Conservation (phyloP, 2,329 filamentous ascomycete species). For the Verticillium klebahnii region DNA sequence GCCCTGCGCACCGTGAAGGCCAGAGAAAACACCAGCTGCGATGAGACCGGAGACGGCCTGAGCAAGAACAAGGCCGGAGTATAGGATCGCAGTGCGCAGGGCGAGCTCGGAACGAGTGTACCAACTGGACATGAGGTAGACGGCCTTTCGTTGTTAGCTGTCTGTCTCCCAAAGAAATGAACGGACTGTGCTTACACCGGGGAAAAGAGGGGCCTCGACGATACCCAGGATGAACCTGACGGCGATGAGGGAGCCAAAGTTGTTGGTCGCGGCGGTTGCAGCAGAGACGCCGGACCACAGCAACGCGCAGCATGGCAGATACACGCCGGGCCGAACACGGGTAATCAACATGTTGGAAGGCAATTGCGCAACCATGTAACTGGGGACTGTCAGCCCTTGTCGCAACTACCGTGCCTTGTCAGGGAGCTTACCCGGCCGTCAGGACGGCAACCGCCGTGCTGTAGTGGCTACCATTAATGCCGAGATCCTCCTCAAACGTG, state of each 20-base stretch:
- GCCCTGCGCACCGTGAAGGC: constrained; percentile 22
- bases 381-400: constrained; percentile 13
- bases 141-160: constrained; percentile 19
- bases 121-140: constrained; percentile 43
- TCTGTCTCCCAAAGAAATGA: not conserved
- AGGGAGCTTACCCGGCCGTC: constrained; percentile 37
- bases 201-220: constrained; percentile 47
- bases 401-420: not conserved
- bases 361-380: constrained; percentile 58
- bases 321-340: constrained; percentile 45
- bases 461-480: constrained; percentile 49
- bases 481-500: constrained; percentile 46
- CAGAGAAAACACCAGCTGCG: constrained; percentile 42
- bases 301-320: constrained; percentile 43
- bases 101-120: constrained; percentile 38
- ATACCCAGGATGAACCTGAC: constrained; percentile 42
- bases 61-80: constrained; percentile 40
- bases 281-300: constrained; percentile 35
- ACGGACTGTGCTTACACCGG: constrained; percentile 17
- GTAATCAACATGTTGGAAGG: constrained; percentile 57
- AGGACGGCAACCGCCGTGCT: not conserved
- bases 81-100: constrained; percentile 41
- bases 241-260: constrained; percentile 36
- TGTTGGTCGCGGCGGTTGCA: constrained; percentile 39
- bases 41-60: constrained; percentile 47